Conservation (phyloP, 495 filamentous ascomycete genomes). For the Hypoxylon cercidicola region DNA sequence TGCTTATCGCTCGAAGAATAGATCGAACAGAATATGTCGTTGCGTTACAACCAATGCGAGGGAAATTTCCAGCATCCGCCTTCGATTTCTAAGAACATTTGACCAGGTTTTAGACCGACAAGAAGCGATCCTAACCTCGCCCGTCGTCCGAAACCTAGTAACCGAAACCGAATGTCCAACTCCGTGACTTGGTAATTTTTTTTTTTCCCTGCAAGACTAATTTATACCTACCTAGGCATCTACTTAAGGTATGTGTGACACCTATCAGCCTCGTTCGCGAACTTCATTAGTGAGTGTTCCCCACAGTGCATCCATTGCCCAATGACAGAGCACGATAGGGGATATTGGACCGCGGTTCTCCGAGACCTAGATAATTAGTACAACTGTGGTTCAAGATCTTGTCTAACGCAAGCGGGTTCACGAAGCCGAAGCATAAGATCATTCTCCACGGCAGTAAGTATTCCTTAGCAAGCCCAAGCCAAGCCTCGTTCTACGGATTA, state of each 20-base stretch:
- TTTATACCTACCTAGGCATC: too few relatives aligned
- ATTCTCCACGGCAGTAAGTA: conserved; percentile 31
- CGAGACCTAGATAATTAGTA: conserved; percentile 17
- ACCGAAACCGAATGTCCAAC: conserved; percentile 7
- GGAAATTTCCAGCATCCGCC: conserved; percentile 38
- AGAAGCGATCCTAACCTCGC: conserved; percentile 25
- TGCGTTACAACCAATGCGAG: conserved; percentile 6
- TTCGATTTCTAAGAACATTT: conserved; percentile 12
- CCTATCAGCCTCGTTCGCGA: conserved; percentile 37
- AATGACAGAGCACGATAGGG: conserved; percentile 16
- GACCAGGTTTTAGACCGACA: conserved; percentile 20
- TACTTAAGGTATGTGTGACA: conserved; percentile 39
- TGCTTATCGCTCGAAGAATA: conserved; percentile 9
- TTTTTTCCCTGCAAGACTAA: conserved; percentile 5
- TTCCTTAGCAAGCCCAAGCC: conserved; percentile 13
- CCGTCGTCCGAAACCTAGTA: conserved; percentile 7
- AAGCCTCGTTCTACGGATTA: conserved; percentile 20
- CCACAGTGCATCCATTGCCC: conserved; percentile 34
- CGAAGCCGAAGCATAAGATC: conserved; percentile 21
- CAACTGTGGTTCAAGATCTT: conserved; percentile 12
- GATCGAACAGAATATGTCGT: background rate
- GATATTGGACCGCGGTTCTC: conserved; percentile 20
- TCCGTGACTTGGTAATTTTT: conserved; percentile 27
- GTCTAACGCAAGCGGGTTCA: conserved; percentile 22
- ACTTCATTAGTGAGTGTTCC: conserved; percentile 7